A percentile compares a stretch with the other conserved stretches of the same genome.
Conservation (phyloP, 306 rosid species). For the Aeschynomene evenia region DNA sequence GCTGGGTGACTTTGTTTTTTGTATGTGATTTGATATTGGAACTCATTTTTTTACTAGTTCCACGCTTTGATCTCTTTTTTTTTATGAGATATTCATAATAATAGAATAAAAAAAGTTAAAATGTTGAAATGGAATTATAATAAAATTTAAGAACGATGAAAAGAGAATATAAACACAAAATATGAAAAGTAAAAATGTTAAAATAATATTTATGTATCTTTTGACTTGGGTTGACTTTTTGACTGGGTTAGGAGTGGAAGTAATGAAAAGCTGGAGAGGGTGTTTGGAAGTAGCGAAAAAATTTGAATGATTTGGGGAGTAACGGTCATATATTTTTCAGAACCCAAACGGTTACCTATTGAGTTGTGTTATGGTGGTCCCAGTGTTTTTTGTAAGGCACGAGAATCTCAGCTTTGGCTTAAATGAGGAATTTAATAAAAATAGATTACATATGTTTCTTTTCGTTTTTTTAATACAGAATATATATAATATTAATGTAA, state of each 20-base stretch:
- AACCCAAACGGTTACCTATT: slow-evolving; percentile 33
- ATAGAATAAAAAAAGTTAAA: too few relatives aligned
- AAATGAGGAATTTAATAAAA: slow-evolving; percentile 11
- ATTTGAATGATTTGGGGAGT: slow-evolving; percentile 33
- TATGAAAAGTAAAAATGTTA: too few relatives aligned
- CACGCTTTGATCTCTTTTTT: neutral
- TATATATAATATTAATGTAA: too few relatives aligned
- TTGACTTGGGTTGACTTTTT: neutral
- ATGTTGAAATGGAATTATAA: too few relatives aligned
- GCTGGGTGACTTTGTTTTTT: slow-evolving; percentile 33
- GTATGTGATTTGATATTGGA: slow-evolving; percentile 16
- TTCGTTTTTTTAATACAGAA: neutral
- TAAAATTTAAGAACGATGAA: too few relatives aligned
- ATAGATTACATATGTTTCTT: neutral
- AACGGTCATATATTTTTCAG: slow-evolving; percentile 83
- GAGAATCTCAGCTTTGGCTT: slow-evolving; percentile 1
- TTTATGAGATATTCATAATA: too few relatives aligned
- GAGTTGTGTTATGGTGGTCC: slow-evolving; percentile 39
- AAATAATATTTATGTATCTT: too few relatives aligned
- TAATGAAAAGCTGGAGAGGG: slow-evolving; percentile 27
- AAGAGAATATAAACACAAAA: too few relatives aligned
- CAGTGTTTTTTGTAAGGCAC: neutral
- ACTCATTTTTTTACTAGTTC: slow-evolving; percentile 31
- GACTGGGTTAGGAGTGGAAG: neutral
- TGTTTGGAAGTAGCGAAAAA: neutral